phyloP scores from a whole-genome alignment of 805 yeast species.

The Zygotorulaspora sp. region DNA sequence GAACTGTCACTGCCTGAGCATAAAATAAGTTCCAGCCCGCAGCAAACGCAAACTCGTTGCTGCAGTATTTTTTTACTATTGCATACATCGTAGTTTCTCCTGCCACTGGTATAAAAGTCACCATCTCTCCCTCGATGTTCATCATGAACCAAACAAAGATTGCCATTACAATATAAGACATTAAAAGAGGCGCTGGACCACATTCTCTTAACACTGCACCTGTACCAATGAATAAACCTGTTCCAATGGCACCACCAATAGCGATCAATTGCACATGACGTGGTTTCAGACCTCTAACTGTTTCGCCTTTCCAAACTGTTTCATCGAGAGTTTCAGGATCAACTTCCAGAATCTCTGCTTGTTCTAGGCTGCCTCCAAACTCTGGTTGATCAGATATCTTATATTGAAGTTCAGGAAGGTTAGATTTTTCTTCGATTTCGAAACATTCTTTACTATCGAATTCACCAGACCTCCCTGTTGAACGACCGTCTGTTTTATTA shows the following conservation, averaged over 20 bases:
- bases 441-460: no score
- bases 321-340: no score
- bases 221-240: conserved; percentile 71
- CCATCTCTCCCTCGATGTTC: conserved; percentile 59
- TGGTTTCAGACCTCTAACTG: conserved; percentile 12
- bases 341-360: no score
- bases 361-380: no score
- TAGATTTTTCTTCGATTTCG: no score
- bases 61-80: conserved; percentile 13
- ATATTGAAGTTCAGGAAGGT: no score
- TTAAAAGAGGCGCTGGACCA: conserved; percentile 61
- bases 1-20: conserved; percentile 44
- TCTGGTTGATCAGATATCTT: no score
- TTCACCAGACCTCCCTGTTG: no score
- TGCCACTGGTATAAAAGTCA: conserved; percentile 51
- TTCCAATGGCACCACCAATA: conserved; percentile 60
- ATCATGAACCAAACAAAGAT: conserved; percentile 45
- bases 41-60: conserved; percentile 17
- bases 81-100: conserved; percentile 45
- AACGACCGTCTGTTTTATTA: no score
- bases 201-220: conserved; percentile 56
- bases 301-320: conserved; percentile 3
- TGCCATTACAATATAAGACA: conserved; percentile 58
- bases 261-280: conserved; percentile 16
- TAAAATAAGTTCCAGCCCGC: conserved; percentile 51